These are phyloP conservation scores for Trichoderma pleuroti DNA, from an alignment of 2,329 filamentous ascomycete genomes.

Conservation along the genomic window DNA sequence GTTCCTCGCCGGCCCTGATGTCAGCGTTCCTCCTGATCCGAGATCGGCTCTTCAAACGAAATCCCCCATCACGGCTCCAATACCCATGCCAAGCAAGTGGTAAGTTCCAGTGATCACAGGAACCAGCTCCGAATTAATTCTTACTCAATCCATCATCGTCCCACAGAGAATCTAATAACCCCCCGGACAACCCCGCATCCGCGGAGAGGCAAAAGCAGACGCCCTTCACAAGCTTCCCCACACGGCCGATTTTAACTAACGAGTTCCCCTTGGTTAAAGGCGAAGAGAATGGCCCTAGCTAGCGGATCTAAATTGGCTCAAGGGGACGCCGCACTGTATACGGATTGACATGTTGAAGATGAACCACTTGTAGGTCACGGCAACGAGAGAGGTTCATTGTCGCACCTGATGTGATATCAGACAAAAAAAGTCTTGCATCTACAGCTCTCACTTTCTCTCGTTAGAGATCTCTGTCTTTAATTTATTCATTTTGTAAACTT, in stretches of 20 bases:
- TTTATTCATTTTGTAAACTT: not conserved
- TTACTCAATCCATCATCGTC: not conserved
- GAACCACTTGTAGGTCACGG: not conserved
- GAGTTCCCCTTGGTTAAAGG: not conserved
- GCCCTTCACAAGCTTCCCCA: not conserved
- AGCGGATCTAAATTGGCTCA: not conserved
- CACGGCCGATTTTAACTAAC: not conserved
- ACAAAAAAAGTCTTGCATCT: not conserved
- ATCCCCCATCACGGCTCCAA: not conserved
- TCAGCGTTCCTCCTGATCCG: not conserved
- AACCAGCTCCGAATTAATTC: not conserved
- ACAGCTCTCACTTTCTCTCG: not conserved
- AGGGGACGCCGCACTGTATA: not conserved
- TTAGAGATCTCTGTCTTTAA: not conserved
- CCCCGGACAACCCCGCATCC: not conserved
- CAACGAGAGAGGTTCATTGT: not conserved
- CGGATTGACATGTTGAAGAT: not conserved
- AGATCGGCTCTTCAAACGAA: constrained; percentile 1
- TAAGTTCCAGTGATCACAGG: not conserved
- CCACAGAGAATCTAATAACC: not conserved
- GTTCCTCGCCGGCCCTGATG: not conserved
- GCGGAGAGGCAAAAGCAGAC: not conserved
- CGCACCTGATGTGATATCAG: not conserved
- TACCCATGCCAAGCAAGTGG: not conserved
- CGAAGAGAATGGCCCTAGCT: not conserved